Evolutionary conservation across 1,139 yeast species (phyloP), one percentile per base, ranked within the genome.

Genomic region (Suhomyces terraborum): DNA sequence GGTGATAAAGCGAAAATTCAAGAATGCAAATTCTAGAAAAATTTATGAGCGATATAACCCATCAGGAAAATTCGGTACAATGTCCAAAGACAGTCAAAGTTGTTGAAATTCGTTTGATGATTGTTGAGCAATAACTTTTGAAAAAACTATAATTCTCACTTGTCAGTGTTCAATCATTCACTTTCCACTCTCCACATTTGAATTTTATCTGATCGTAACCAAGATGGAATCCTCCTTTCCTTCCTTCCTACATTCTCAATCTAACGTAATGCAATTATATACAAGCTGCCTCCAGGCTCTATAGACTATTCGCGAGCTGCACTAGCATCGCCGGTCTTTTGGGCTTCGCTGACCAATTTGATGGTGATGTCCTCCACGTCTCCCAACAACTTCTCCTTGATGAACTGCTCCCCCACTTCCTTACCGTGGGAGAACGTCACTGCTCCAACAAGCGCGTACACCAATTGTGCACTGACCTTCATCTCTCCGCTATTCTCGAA

Each of bases 401-500:
- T 74, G 51, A 82, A 84, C 47, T 69, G 62, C 49, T 77, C 81
- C 9, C 88, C 83, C 14, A 62, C 70, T 2, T 46, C 51, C 52
- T 79, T 75, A 8, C 97, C 97, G 52, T 84, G 83, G 35, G 77
- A 73, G 43, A 83, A 67, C 35, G 85, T 71, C 36, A 91, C 77
- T 2, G 94, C 96, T 13, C 97, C 98, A 24, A 89, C 70, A 43
- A 89, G 64, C 6, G 96, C 91, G 54, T 79, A 77, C 41, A 88
- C 63, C 56, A 86, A 78, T 50, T 86, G 83, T 2, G 93, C 82
- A 49, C 77, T 77, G 4, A 88, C 83, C 50, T 56, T 55, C 38
- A 77, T 59, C 54, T 81, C 84, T 31, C 88, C 88, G 49, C 73
- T 69, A 40, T 58, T 58, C 42, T 74, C 75, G 52, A 82, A 80